Percentiles rank a stretch among this genome's conserved stretches.
Conservation (phyloP, 1,284 basidiomycete genomes). For the Pulveroboletus sp. region DNA sequence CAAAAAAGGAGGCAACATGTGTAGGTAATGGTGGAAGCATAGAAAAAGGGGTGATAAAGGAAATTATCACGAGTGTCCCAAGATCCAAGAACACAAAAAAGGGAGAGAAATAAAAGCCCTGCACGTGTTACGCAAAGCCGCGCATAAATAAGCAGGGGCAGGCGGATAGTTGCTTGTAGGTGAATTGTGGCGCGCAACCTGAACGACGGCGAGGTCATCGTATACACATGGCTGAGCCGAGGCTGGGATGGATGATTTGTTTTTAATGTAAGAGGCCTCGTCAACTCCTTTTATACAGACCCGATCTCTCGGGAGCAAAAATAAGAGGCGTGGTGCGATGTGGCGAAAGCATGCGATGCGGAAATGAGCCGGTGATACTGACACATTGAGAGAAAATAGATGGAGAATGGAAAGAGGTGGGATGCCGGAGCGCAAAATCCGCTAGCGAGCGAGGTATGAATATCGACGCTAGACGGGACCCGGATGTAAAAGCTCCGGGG, state of each 20-base stretch:
- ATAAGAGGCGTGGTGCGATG: slow-evolving; percentile 41
- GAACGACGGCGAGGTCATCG: slow-evolving; percentile 29
- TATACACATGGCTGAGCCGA: slow-evolving; percentile 40
- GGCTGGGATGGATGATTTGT: slow-evolving; percentile 22
- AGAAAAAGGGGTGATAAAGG: slow-evolving; percentile 16
- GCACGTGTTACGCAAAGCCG: slow-evolving; percentile 32
- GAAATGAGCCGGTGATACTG: slow-evolving; percentile 44
- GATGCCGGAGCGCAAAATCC: slow-evolving; percentile 25
- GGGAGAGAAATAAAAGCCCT: slow-evolving; percentile 38
- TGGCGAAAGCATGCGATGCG: slow-evolving; percentile 47
- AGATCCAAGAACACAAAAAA: slow-evolving; percentile 48
- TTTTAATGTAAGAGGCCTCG: slow-evolving; percentile 35
- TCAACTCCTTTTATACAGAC: slow-evolving; percentile 40
- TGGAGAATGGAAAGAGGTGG: slow-evolving; percentile 24
- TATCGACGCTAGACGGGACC: slow-evolving; percentile 42
- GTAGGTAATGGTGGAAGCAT: slow-evolving; percentile 24
- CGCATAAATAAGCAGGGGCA: slow-evolving; percentile 47
- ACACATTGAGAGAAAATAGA: slow-evolving; percentile 41
- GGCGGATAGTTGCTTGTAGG: slow-evolving; percentile 24
- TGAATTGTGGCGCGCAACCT: slow-evolving; percentile 30
- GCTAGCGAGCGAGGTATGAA: slow-evolving; percentile 49
- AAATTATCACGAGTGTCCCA: slow-evolving; percentile 41
- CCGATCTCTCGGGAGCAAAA: slow-evolving; percentile 35
- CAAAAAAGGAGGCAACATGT: slow-evolving; percentile 27
- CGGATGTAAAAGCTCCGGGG: slow-evolving; percentile 33